Evolutionary conservation across 192 early-diverging fungal genomes (phyloP), one percentile per base, ranked within the genome.

Genomic region (Thamnidium elegans): DNA sequence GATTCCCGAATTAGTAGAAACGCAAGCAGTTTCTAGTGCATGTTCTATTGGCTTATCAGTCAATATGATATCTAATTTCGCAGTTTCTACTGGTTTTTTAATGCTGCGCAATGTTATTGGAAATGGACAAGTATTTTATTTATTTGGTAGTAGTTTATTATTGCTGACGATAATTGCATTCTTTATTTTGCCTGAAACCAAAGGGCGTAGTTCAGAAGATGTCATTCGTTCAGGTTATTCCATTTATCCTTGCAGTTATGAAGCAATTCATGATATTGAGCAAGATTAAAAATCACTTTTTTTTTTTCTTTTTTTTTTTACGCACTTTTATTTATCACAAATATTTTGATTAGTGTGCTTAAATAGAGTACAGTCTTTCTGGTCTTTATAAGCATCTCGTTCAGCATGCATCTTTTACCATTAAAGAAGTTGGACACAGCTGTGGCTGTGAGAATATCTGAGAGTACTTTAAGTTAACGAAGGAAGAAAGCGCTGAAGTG

Each of bases 1-100:
- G 15, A 84, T 85, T 6, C 86, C 88, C 14, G 90, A 92, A 73
- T 62, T 92, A 13, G 83, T 92, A 1, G 88, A 88, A n/a, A 89
- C 86, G 19, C 71, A 73, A 19, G 88, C 81, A 0, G 80, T 84
- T 4, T 84, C 86, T 17, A 85, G 81, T 62, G 87, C 89, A 1
- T 79, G 81, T 20, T 83, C 87, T 2, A 60, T 88, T 62, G 87
- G 84, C 3, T 65, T 88, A 14, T 78, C 87, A 1, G 60, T 82
- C 31, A 92, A 90, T 72, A 86, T 86, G 73, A 77, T 80, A 23
- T 73, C 78, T 23, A 86, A 88, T 42, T 92, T 92, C 70, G 32
- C 80, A 6, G 83, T 92, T 9, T 84, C 83, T 48, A 78, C 82
- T 30, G 70, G 77, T 54, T 92, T 92, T 61, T 69, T 88, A 19